Evolutionary conservation across 176 grass and related monocot species (phyloP), one percentile per base, ranked within the genome.

Genomic region (Puccinellia tenuiflora): DNA sequence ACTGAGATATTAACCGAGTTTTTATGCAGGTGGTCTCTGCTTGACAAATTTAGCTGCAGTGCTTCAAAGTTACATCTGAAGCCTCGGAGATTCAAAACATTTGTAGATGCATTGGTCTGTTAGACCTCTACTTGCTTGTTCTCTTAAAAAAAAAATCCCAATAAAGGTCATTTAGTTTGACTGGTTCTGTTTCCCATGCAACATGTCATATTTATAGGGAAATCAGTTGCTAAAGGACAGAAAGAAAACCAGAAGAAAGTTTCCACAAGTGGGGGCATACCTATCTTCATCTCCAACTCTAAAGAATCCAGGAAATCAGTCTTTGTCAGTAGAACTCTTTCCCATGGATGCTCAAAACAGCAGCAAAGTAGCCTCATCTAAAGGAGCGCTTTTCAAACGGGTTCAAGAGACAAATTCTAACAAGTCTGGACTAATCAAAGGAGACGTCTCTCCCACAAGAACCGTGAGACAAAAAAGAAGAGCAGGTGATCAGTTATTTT

Each of bases 31-130:
- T n/a, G n/a, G n/a, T n/a, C 96, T 79, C 84, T 98, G 79, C 96
- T 98, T 20, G 96, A 98, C 74, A 98, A 99, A 75, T 95, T 90
- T 82, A 99, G 93, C 67, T 99, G 97, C 80, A 99, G 91, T 38
- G 91, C 93, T 78, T 99, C 97, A 45, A 99, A 99, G 69, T 83
- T 99, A 51, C 97, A 95, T 88, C 89, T 96, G 75, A 99, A 99
- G 77, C 97, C 97, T 85, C 85, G 93, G 61, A 99, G 97, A 85
- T 99, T 94, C 91, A 99, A 99, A 86, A 90, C 90, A 92, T 99
- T 99, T 85, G 88, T 99, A 67, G 97, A 99, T 88, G 93, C 97
- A 87, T 84, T 99, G 88, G 95, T 97, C 37, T 37, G 73, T 78
- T 85, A 78, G 95, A 94, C 24, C 33, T 47, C 72, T 85, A 70